Conservation (phyloP, 2,329 filamentous ascomycete species). For the Monosporascus sp. region DNA sequence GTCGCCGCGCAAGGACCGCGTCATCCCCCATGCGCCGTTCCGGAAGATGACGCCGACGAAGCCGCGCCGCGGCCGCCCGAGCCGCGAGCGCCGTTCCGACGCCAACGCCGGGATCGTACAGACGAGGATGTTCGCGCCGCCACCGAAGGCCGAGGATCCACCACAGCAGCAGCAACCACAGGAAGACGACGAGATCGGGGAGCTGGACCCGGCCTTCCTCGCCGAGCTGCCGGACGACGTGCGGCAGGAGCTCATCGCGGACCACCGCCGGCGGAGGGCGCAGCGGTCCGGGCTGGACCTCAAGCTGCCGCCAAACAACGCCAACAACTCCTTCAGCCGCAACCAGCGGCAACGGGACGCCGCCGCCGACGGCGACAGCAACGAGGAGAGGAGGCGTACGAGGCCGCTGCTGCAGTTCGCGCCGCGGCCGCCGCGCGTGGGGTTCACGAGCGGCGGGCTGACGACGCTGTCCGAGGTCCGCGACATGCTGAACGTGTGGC, state of each 20-base stretch:
- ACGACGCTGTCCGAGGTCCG: slow-evolving; percentile 58
- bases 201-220: slow-evolving; percentile 68
- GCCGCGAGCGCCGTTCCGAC: slow-evolving; percentile 48
- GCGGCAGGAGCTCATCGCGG: slow-evolving; percentile 69
- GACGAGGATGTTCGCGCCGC: slow-evolving; percentile 58
- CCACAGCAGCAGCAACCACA: slow-evolving; percentile 18
- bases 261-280: slow-evolving; percentile 63
- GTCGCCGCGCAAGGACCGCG: slow-evolving; percentile 53
- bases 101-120: slow-evolving; percentile 62
- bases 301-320: slow-evolving; percentile 15
- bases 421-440: slow-evolving; percentile 38
- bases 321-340: slow-evolving; percentile 14
- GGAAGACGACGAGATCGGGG: slow-evolving; percentile 34
- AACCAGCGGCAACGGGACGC: slow-evolving; percentile 6
- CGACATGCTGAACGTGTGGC: slow-evolving; percentile 72
- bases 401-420: slow-evolving; percentile 45
- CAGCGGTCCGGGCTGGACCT: slow-evolving; percentile 48
- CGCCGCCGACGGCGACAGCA: slow-evolving; percentile 8
- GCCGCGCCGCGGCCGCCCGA: slow-evolving; percentile 44
- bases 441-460: slow-evolving; percentile 40
- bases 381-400: slow-evolving; percentile 11
- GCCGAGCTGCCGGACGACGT: slow-evolving; percentile 79
- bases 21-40: slow-evolving; percentile 30
- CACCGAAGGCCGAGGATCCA: not conserved
- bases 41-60: slow-evolving; percentile 63